Evolutionary conservation across 2,329 filamentous ascomycete species (phyloP), one percentile per base, ranked within the genome.

Genomic region (Cladosporium sp.): DNA sequence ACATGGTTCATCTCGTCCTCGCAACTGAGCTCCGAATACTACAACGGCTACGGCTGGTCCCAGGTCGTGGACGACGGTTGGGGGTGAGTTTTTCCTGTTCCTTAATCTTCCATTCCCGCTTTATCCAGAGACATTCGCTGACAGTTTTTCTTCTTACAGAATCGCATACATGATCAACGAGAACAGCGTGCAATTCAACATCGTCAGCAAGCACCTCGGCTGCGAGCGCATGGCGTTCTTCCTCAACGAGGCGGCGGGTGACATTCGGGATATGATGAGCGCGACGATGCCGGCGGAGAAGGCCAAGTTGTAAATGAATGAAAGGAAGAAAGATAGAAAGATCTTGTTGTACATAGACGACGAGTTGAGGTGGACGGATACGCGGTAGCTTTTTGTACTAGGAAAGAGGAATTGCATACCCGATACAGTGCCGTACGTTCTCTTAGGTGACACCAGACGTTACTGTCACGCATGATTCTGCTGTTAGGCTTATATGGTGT

Each of bases 111-210:
- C 7, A n/a, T 2, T 2, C n/a, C n/a, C n/a, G 5, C 10, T 8
- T 13, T 2, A 14, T 11, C 8, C 7, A 5, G 18, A 11, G n/a
- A 25, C 28, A 21, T 11, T 51, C 65, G 65, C 71, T 75, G 54
- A 76, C 68, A 18, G 30, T 32, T 39, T n/a, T 13, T 43, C 28
- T 51, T 46, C 25, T 64, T 14, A 57, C 70, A 79, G 76, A 49
- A 96, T 99, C 76, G 95, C 95, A 46, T 99, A 99, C 79, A 99
- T 99, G 95, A 98, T 99, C 79, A 99, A 99, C 77, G 94, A 98
- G 85, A 96, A 97, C 80, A 96, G 92, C 79, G 86, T 99, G 69
- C 95, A 98, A 86, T 98, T 99, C 84, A 99, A 99, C 81, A 88
- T 99, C 71, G 93, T 96, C 70, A 95, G 91, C 77, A 99, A 98